These are phyloP conservation scores for Dissoconium aciculare DNA, from an alignment of 2,329 filamentous ascomycete genomes.

Conservation along the genomic window DNA sequence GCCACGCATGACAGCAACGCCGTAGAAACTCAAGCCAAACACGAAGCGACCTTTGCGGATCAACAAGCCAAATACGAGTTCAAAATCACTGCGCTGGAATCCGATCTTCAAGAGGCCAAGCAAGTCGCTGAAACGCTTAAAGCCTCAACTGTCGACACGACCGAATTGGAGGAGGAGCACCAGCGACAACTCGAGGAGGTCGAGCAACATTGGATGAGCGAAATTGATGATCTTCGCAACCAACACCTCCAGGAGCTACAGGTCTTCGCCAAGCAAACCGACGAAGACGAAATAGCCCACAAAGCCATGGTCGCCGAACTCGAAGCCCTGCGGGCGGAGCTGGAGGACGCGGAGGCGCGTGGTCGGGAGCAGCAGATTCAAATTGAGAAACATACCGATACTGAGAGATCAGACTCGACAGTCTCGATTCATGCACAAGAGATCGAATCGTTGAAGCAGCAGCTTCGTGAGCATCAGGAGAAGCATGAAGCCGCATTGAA, in stretches of 20 bases:
- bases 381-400: conserved; percentile 7
- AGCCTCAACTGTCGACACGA: not conserved
- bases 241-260: conserved; percentile 6
- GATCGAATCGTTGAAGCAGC: not conserved
- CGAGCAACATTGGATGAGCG: not conserved
- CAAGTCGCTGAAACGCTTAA: not conserved
- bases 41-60: not conserved
- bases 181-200: conserved; percentile 1
- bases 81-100: not conserved
- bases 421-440: conserved; percentile 4
- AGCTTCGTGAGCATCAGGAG: conserved; percentile 3
- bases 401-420: conserved; percentile 3
- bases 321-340: not conserved
- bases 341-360: not conserved
- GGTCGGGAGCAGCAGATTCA: conserved; percentile 4
- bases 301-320: not conserved
- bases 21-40: not conserved
- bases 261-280: not conserved
- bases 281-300: not conserved
- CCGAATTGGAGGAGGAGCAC: conserved; percentile 2
- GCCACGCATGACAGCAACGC: not conserved
- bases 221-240: conserved; percentile 2
- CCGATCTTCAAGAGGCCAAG: not conserved
- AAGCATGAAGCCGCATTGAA: conserved; percentile 8
- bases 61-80: not conserved